Evolutionary conservation across 306 rosid genomes (phyloP).

Genomic region (Ziziphus jujuba): DNA sequence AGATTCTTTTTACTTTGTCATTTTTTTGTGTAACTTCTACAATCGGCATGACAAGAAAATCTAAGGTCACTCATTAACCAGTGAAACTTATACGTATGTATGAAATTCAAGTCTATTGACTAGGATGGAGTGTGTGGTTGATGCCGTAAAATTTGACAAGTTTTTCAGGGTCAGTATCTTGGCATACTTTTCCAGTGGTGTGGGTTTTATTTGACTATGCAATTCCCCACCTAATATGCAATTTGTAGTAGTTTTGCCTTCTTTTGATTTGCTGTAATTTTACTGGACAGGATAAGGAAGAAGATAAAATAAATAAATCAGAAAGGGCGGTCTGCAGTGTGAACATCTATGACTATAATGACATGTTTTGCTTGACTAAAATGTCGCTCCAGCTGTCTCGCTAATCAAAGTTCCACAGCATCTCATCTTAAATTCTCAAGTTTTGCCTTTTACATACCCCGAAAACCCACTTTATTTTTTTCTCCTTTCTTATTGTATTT

Average conservation of each 20-base stretch:
- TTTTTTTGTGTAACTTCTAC: not conserved
- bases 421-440: not conserved
- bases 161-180: not conserved
- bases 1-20: constrained; percentile 7
- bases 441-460: constrained; percentile 8
- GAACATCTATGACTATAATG: constrained; percentile 22
- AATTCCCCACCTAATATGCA: constrained; percentile 25
- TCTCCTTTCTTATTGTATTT: not conserved
- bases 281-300: constrained; percentile 7
- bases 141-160: not conserved
- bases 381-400: not conserved
- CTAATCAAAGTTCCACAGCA: not conserved
- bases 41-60: not conserved
- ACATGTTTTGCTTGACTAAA: constrained; percentile 6
- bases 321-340: constrained; percentile 13
- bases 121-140: not conserved
- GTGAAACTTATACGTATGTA: not conserved
- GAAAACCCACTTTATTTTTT: constrained; percentile 6
- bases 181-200: not conserved
- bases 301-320: constrained; percentile 5
- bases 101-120: constrained; percentile 7
- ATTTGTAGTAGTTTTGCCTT: not conserved
- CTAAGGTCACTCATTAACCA: not conserved
- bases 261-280: not conserved
- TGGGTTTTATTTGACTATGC: constrained; percentile 10